Conservation (phyloP, 345 rosid genomes). For the Eucalyptus curtisii region DNA sequence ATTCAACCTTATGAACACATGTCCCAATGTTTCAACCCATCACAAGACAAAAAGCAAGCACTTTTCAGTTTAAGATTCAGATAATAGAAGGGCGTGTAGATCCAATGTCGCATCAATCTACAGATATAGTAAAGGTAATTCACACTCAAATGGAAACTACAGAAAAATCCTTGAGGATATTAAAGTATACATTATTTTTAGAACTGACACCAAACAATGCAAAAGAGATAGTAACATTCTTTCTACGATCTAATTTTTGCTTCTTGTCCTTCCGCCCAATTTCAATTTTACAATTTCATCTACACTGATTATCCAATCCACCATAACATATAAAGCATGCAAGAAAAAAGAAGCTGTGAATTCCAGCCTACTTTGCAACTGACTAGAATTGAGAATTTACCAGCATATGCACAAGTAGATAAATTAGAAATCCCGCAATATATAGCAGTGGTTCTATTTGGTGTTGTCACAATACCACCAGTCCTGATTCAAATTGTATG, state of each 20-base stretch:
- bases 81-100: not conserved
- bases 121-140: not conserved
- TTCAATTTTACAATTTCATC: not conserved
- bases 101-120: not conserved
- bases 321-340: not conserved
- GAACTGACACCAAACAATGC: not conserved
- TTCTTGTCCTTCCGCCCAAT: not conserved
- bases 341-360: not conserved
- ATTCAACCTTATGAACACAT: not conserved
- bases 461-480: not conserved
- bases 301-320: not conserved
- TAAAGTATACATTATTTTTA: not conserved
- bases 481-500: not conserved
- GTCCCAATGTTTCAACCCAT: not conserved
- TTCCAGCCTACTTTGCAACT: not conserved
- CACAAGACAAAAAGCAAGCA: not conserved
- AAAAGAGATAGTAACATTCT: not conserved
- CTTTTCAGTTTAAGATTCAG: not conserved
- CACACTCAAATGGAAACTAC: not conserved
- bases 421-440: not conserved
- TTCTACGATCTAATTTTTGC: not conserved
- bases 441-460: not conserved
- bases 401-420: not conserved
- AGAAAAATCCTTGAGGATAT: not conserved
- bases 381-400: not conserved